These are phyloP conservation scores for Fusarium kyushuense DNA, from an alignment of 2,329 filamentous ascomycete genomes.

Conservation along the genomic window DNA sequence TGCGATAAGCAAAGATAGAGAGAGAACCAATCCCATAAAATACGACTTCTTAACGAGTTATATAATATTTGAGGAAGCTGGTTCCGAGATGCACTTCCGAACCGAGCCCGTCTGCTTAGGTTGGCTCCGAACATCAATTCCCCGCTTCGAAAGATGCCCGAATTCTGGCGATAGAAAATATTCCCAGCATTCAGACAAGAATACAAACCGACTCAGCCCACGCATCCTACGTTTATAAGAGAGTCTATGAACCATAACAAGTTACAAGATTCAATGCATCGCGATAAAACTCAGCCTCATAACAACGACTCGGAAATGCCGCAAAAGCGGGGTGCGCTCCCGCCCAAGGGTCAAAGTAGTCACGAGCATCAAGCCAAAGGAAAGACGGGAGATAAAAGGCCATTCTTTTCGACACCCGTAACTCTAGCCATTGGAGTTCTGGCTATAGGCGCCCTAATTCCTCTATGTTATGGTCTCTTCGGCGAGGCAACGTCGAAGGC, in stretches of 20 bases:
- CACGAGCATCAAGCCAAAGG: background rate
- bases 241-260: fast-evolving
- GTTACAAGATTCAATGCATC: fast-evolving
- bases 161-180: background rate
- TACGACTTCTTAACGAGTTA: background rate
- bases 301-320: slow-evolving; percentile 1
- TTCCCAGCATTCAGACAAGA: too few species aligned
- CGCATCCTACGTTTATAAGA: fast-evolving
- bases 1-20: background rate
- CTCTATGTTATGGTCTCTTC: slow-evolving; percentile 6
- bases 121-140: background rate
- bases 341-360: background rate
- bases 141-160: background rate
- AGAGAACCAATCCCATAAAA: background rate
- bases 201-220: background rate
- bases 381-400: too few species aligned
- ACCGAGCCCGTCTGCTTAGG: background rate
- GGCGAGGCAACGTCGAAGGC: background rate
- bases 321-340: slow-evolving; percentile 22
- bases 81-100: background rate
- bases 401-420: background rate
- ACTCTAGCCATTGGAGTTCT: slow-evolving; percentile 12
- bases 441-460: slow-evolving; percentile 4
- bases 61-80: too few species aligned
- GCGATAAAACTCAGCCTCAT: background rate